phyloP scores from a whole-genome alignment of 2,329 filamentous ascomycete genomes.

The Coniochaeta sp. region DNA sequence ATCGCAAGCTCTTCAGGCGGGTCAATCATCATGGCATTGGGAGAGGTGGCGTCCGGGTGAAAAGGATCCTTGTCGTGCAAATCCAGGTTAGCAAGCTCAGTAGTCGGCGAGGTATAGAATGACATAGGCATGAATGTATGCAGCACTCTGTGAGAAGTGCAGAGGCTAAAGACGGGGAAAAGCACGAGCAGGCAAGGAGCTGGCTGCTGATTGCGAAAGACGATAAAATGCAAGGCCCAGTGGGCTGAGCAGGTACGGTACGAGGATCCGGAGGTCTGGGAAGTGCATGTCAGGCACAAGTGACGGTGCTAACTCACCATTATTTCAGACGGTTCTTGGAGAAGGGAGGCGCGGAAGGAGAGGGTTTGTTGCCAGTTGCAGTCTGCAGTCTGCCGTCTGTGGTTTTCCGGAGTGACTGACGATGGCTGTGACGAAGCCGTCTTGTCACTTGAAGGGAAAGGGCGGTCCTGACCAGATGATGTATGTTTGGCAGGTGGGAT shows the following conservation, averaged over 20 bases:
- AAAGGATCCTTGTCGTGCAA: conserved; percentile 34
- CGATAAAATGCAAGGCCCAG: not conserved
- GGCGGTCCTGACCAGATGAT: not conserved
- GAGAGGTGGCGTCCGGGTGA: conserved; percentile 42
- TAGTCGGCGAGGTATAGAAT: conserved; percentile 7
- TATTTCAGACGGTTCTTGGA: not conserved
- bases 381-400: not conserved
- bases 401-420: not conserved
- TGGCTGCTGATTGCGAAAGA: not conserved
- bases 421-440: not conserved
- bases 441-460: not conserved
- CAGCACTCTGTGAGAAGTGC: not conserved
- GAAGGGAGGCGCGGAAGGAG: not conserved
- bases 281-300: not conserved
- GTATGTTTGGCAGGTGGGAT: not conserved
- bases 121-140: not conserved
- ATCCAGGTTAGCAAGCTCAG: conserved; percentile 15
- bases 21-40: conserved; percentile 50
- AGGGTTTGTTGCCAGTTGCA: not conserved
- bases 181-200: not conserved
- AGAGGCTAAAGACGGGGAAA: not conserved
- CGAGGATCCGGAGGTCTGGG: not conserved
- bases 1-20: conserved; percentile 44
- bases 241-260: not conserved
- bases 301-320: not conserved